A percentile compares a stretch with the other conserved stretches of the same genome.
Conservation (phyloP, 129 eudicot species). For the Pittosporum tobira region DNA sequence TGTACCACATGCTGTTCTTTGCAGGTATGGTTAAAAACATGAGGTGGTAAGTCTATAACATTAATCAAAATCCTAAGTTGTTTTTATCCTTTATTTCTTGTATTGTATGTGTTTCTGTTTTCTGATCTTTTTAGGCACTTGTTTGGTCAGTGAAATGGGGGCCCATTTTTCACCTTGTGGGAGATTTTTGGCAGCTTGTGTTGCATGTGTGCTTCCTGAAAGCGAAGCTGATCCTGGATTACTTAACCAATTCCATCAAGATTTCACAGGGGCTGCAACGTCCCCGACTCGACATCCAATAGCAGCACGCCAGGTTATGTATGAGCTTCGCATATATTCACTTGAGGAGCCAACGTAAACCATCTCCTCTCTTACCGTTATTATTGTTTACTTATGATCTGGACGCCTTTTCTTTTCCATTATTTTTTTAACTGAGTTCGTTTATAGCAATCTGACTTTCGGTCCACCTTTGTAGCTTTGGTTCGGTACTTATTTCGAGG, state of each 20-base stretch:
- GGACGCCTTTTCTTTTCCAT: not conserved
- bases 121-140: not conserved
- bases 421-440: not conserved
- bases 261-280: conserved; percentile 44
- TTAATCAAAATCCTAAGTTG: not conserved
- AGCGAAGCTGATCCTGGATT: conserved; percentile 44
- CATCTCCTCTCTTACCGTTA: not conserved
- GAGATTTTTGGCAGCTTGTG: conserved; percentile 69
- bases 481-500: conserved; percentile 53
- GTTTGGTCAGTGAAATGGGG: conserved; percentile 61
- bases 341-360: conserved; percentile 53
- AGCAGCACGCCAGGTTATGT: conserved; percentile 56
- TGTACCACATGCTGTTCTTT: conserved; percentile 70
- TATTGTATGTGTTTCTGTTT: not conserved
- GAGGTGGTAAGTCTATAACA: not conserved
- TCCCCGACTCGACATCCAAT: conserved; percentile 77
- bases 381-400: not conserved
- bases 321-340: conserved; percentile 64
- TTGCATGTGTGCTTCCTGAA: conserved; percentile 59
- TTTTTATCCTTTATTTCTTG: not conserved
- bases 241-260: conserved; percentile 32
- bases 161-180: conserved; percentile 86
- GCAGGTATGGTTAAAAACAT: conserved; percentile 30
- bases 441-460: not conserved
- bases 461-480: conserved; percentile 33